Percentiles rank a stretch among this genome's conserved stretches.
These are phyloP conservation scores for Ceratobasidium sp. DNA, from an alignment of 1,284 basidiomycete genomes.

Conservation along the genomic window DNA sequence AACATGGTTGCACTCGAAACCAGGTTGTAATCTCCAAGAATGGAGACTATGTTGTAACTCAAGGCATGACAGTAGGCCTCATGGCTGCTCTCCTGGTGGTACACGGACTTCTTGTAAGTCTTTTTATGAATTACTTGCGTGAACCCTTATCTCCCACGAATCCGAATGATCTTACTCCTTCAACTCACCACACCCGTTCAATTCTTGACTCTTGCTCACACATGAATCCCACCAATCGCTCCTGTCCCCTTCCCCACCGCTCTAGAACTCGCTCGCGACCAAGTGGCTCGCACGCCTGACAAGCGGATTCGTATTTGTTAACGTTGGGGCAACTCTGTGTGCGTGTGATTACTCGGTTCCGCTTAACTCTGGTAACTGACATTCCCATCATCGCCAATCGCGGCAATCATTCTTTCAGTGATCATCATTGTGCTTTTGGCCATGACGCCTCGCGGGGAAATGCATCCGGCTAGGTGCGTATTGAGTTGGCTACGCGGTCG, in stretches of 20 bases:
- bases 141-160: constrained; percentile 13
- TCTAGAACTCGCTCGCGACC: constrained; percentile 81
- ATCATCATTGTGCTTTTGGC: constrained; percentile 89
- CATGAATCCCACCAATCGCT: too few relatives aligned
- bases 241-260: background rate
- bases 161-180: background rate
- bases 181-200: too few relatives aligned
- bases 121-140: constrained; percentile 46
- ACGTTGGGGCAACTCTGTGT: constrained; percentile 74
- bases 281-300: constrained; percentile 82
- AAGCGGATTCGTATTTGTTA: constrained; percentile 86
- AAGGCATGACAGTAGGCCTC: constrained; percentile 79
- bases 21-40: constrained; percentile 40
- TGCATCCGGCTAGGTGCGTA: constrained; percentile 65
- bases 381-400: background rate
- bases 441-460: constrained; percentile 77
- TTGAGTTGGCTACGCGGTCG: background rate
- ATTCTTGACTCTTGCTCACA: too few relatives aligned
- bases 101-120: constrained; percentile 73
- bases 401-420: constrained; percentile 57
- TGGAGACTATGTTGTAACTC: constrained; percentile 54
- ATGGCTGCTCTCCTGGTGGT: constrained; percentile 75
- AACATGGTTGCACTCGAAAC: background rate
- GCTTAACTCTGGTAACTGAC: background rate
- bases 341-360: constrained; percentile 32